Conservation (phyloP, 768 basidiomycete species). For the Xanthoconium purpureum region DNA sequence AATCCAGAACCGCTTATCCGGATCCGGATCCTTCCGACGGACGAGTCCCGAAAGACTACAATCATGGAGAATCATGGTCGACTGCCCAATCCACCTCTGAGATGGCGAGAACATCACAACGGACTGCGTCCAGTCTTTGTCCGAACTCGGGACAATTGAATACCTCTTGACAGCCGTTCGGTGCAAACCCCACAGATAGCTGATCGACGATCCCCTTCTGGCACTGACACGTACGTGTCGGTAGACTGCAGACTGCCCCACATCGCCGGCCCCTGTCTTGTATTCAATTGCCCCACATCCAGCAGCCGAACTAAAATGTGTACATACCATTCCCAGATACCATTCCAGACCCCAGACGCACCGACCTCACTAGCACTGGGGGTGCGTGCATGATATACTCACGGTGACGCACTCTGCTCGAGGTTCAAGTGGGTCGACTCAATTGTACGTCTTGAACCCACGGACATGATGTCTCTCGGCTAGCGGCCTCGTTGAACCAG, state of each 20-base stretch:
- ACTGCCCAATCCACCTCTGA: no score
- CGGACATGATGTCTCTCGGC: background rate
- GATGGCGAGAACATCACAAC: no score
- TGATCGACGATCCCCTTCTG: background rate
- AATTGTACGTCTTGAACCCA: constrained; percentile 1
- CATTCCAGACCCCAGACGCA: background rate
- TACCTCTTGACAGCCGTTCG: no score
- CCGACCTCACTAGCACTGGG: background rate
- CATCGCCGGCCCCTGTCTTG: background rate
- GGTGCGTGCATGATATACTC: background rate
- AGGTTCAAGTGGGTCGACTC: constrained; percentile 5
- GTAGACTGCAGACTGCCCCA: background rate
- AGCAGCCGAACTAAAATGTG: background rate
- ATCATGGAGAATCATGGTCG: no score
- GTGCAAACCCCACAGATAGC: no score
- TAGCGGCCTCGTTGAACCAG: background rate
- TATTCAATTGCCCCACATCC: constrained; percentile 4
- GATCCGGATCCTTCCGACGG: no score
- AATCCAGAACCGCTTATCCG: no score
- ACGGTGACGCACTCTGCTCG: background rate
- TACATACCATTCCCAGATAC: background rate
- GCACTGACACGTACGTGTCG: background rate
- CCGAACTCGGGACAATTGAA: no score
- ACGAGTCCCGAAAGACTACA: no score
- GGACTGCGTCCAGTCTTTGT: no score